Base-by-base conservation (phyloP, 257 asterid species). In the Solanum okadae region DNA sequence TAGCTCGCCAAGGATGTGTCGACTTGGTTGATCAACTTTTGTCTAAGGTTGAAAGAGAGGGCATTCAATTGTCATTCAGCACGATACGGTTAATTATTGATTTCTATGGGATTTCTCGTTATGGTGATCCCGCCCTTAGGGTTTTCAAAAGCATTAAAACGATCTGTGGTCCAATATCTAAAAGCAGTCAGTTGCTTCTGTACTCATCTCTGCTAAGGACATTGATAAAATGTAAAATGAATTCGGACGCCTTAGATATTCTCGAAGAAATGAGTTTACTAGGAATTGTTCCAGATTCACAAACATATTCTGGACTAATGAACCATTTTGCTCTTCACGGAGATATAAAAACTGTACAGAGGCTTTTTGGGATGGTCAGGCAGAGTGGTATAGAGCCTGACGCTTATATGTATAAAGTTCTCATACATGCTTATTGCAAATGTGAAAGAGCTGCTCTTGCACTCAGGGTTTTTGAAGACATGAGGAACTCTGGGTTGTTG, bases 371-470 rank as follows among this genome's bases (percentile, higher is more conserved):
- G 38, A 94, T 96, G 98, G 95, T 94, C 35, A 93, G 91, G 73
- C 98, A 94, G 91, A 88, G 98, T 35, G 94, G 92, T 73, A 85
- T 97, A 89, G 98, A 95, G 92, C 94, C 96, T 20, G 99, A 97
- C 90, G 96, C 91, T 33, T 94, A 93, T 87, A 96, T 95, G 98
- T 97, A 93, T 93, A 95, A 93, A 92, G 94, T 95, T 88, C 95
- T 97, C 59, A 95, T 97, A 13, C 92, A 91, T 16, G 98, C 97
- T 63, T 97, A 97, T 87, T 96, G 99, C 93, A 97, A 93, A 89
- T 94, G 98, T 40, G 98, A 90, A 83, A 93, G 98, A 90, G 95
- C 98, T 88, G 91, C 98, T 40, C 98, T 97, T 56, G 99, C 96
- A n/a, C 87, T 91, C 90, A 95, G 98, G 92, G 83, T 94, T 63